A percentile compares a stretch with the other conserved stretches of the same genome.
These are phyloP conservation scores for Nakazawaea ishiwadae DNA, from an alignment of 805 yeast genomes.

Conservation along the genomic window DNA sequence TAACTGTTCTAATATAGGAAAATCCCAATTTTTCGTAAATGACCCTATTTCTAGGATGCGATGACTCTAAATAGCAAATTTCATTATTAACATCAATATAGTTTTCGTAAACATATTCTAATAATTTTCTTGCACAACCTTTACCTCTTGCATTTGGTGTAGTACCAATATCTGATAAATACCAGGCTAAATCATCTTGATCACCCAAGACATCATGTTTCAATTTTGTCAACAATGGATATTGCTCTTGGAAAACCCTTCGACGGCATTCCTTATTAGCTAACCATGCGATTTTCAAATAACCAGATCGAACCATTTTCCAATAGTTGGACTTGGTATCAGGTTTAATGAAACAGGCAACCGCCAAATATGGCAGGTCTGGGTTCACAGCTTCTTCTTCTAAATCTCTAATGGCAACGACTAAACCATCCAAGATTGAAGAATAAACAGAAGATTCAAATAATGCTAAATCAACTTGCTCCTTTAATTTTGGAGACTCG, in stretches of 20 bases:
- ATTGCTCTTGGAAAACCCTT: constrained; percentile 45
- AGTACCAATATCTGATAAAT: constrained; percentile 44
- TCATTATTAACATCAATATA: constrained; percentile 37
- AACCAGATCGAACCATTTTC: constrained; percentile 48
- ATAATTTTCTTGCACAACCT: constrained; percentile 47
- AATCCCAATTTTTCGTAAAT: constrained; percentile 51
- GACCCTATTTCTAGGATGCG: constrained; percentile 41
- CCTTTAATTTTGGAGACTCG: constrained; percentile 24
- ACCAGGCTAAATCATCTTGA: constrained; percentile 36
- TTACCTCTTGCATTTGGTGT: constrained; percentile 47
- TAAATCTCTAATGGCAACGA: constrained; percentile 44
- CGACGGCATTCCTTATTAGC: constrained; percentile 43
- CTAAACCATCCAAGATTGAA: constrained; percentile 46
- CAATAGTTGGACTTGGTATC: constrained; percentile 38
- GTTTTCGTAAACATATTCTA: constrained; percentile 43
- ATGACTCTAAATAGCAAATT: constrained; percentile 46
- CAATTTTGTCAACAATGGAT: constrained; percentile 46
- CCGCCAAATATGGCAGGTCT: constrained; percentile 40
- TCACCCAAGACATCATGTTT: constrained; percentile 36
- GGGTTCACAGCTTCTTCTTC: constrained; percentile 23
- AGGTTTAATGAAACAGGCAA: constrained; percentile 50
- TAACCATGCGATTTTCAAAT: constrained; percentile 44
- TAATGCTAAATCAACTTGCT: constrained; percentile 33
- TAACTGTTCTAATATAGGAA: constrained; percentile 32
- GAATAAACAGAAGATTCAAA: constrained; percentile 49